phyloP scores from a whole-genome alignment of 1,139 yeast species.

The Kluyveromyces sp. region DNA sequence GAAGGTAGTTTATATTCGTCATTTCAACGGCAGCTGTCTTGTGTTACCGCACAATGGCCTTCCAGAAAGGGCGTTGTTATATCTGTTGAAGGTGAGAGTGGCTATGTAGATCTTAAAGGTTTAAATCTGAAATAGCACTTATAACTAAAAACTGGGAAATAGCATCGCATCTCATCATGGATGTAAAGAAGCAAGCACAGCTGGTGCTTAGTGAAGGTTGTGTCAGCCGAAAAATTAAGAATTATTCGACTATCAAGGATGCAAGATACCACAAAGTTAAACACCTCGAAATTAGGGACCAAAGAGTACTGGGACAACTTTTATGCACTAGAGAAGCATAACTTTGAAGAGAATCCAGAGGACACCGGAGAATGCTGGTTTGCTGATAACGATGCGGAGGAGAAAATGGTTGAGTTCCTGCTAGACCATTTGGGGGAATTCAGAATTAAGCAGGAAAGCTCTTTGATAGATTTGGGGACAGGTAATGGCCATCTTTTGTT shows the following conservation, averaged over 20 bases:
- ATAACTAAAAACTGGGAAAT: neutral
- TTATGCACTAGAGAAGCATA: constrained; percentile 62
- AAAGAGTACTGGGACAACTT: constrained; percentile 86
- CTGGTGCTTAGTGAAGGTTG: too few species aligned
- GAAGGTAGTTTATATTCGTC: constrained; percentile 26
- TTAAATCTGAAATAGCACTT: neutral
- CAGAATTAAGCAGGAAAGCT: constrained; percentile 29
- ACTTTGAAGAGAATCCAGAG: constrained; percentile 62
- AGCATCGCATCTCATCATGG: too few species aligned
- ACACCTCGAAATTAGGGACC: constrained; percentile 72
- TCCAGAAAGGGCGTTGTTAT: too few species aligned
- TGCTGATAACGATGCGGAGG: constrained; percentile 86
- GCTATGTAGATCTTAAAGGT: too few species aligned
- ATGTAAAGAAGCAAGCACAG: too few species aligned
- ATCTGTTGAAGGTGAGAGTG: too few species aligned
- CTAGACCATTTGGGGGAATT: constrained; percentile 36
- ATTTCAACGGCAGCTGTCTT: too few species aligned
- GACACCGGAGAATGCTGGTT: constrained; percentile 98
- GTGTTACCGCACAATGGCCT: too few species aligned
- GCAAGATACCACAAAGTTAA: constrained; percentile 49
- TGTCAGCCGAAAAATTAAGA: too few species aligned
- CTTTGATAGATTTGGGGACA: constrained; percentile 78
- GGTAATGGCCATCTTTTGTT: constrained; percentile 91
- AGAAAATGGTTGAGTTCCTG: constrained; percentile 65
- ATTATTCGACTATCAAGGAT: too few species aligned